phyloP scores from a whole-genome alignment of 2,329 filamentous ascomycete species.

The Escovopsis weberi region DNA sequence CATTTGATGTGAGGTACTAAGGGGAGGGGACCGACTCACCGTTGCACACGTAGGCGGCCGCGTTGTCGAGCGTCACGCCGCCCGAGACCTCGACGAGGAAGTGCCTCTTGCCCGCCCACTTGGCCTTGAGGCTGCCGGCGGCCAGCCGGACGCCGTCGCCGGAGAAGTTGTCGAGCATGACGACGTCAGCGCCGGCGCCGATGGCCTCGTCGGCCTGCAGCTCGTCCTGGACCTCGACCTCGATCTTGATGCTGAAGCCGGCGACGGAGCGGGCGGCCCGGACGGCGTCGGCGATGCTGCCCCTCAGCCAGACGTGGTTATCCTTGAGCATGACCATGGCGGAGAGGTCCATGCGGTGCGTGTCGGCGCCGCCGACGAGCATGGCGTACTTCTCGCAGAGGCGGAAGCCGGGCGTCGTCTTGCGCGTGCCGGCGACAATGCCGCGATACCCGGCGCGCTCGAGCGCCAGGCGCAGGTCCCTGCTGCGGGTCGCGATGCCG shows the following conservation, averaged over 20 bases:
- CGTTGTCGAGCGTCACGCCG: constrained; percentile 74
- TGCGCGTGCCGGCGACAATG: constrained; percentile 82
- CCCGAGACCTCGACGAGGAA: constrained; percentile 89
- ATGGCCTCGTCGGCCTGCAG: constrained; percentile 86
- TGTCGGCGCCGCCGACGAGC: constrained; percentile 82
- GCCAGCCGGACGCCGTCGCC: constrained; percentile 63
- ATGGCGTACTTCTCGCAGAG: constrained; percentile 98
- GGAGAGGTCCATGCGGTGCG: constrained; percentile 79
- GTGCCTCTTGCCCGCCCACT: constrained; percentile 58
- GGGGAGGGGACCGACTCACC: constrained; percentile 29
- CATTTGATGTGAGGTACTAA: too few species aligned
- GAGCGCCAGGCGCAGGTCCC: constrained; percentile 38
- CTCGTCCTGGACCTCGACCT: constrained; percentile 87
- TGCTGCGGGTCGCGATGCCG: constrained; percentile 64
- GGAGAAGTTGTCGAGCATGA: constrained; percentile 96
- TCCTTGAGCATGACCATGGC: constrained; percentile 99
- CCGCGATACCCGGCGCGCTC: constrained; percentile 61
- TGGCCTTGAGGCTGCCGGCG: constrained; percentile 60
- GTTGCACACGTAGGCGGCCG: constrained; percentile 62
- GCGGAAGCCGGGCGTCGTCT: constrained; percentile 92
- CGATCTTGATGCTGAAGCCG: constrained; percentile 85
- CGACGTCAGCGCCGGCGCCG: constrained; percentile 76
- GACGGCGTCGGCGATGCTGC: constrained; percentile 76
- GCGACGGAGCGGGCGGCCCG: constrained; percentile 67
- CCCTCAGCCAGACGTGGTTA: constrained; percentile 90